Evolutionary conservation across 2,329 filamentous ascomycete genomes (phyloP).

Genomic region (Paraphaeosphaeria sporulosa): DNA sequence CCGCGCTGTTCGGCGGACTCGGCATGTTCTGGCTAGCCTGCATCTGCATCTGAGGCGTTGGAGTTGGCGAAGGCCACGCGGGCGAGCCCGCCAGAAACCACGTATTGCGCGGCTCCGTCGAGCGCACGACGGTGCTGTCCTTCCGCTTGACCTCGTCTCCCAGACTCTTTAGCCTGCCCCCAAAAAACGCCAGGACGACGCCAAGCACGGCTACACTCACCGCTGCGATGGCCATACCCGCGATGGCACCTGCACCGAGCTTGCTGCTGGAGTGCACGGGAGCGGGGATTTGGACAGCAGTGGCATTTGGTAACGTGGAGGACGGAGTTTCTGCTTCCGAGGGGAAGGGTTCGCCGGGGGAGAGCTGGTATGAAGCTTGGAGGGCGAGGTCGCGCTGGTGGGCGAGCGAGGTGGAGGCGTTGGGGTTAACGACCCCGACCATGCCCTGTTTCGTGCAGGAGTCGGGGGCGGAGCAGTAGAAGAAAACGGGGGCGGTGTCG

Average conservation of each 20-base stretch:
- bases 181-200: slow-evolving; percentile 37
- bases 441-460: slow-evolving; percentile 73
- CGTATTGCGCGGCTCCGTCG: neutral
- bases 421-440: slow-evolving; percentile 77
- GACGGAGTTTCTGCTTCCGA: slow-evolving; percentile 21
- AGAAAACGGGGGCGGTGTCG: slow-evolving; percentile 45
- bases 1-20: neutral
- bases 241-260: slow-evolving; percentile 50
- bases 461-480: slow-evolving; percentile 62
- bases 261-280: slow-evolving; percentile 6
- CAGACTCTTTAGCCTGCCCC: slow-evolving; percentile 31
- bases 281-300: neutral
- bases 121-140: slow-evolving; percentile 21
- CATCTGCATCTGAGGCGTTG: no score
- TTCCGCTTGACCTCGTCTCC: slow-evolving; percentile 34
- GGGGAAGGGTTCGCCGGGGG: slow-evolving; percentile 46
- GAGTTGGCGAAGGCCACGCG: no score
- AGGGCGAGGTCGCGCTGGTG: slow-evolving; percentile 34
- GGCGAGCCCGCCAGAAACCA: neutral
- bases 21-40: neutral
- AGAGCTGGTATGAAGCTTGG: slow-evolving; percentile 38
- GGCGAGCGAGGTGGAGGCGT: slow-evolving; percentile 30
- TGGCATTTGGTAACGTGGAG: slow-evolving; percentile 13
- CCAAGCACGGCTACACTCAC: slow-evolving; percentile 28
- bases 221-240: slow-evolving; percentile 66